Evolutionary conservation across 2,329 filamentous ascomycete species (phyloP), one percentile per base, ranked within the genome.

Genomic region (Fusarium drepaniforme): DNA sequence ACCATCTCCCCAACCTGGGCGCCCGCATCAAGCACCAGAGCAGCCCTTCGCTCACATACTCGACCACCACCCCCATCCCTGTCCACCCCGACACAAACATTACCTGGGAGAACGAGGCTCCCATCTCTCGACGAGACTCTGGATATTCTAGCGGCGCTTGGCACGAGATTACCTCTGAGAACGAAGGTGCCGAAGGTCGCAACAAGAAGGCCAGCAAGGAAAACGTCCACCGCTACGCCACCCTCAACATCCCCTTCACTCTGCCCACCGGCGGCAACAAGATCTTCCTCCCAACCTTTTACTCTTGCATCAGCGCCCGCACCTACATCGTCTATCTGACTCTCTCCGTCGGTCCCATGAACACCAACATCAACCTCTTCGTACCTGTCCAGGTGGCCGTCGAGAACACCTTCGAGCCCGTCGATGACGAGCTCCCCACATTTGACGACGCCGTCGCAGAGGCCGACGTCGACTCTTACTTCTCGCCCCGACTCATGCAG

Each of bases 291-390:
- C 89, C 89, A 0, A 88, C 88, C 7, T 91, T 91, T 77, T 88
- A 90, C 82, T 88, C 87, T 11, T 91, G 89, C 82, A 86, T 91
- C 79, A 82, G 85, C 42, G 88, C 88, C 9, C 86, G 89, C 30
- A 85, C 86, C n/a, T 91, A 91, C 79, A 84, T 86, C 6, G 78
- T 91, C 35, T 85, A 86, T 73, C 77, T 91, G 8, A 83, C 82
- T 8, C 69, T 90, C 7, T 83, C 83, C 1, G 82, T 84, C 4
- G 85, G 84, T 18, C 82, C 86, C 9, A 81, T 83, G 66, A 86
- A 83, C 76, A 85, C 83, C 5, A 84, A 81, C 61, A 74, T 90
- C 46, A 84, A 83, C 44, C 80, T 90, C 30, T 78, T 79, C 25
- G 78, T 90, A 49, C 89, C 89, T 8, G 72, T 90, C 53, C 89